Evolutionary conservation across 2,329 filamentous ascomycete genomes (phyloP).

Genomic region (Alternaria ethzedia): DNA sequence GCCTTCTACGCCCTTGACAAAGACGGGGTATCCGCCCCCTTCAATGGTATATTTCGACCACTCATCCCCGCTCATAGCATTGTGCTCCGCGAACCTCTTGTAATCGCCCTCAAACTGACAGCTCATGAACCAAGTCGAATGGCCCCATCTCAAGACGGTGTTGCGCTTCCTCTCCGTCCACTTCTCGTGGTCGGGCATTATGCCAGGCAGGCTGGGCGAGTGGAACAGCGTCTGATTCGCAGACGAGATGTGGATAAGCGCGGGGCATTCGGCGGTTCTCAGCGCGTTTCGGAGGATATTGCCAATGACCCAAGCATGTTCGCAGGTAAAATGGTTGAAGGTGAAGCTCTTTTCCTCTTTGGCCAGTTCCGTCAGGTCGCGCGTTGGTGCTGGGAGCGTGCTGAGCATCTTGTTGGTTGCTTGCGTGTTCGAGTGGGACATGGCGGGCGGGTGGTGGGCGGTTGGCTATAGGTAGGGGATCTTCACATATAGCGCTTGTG

Average conservation of each 20-base stretch:
- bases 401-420: conserved; percentile 22
- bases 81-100: conserved; percentile 68
- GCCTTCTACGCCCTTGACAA: conserved; percentile 75
- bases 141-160: conserved; percentile 74
- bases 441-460: not conserved
- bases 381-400: conserved; percentile 41
- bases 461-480: conserved; percentile 9
- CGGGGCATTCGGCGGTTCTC: conserved; percentile 60
- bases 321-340: conserved; percentile 65
- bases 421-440: conserved; percentile 1
- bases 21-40: conserved; percentile 76
- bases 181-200: conserved; percentile 72
- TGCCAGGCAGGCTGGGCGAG: conserved; percentile 68
- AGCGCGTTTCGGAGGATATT: conserved; percentile 69
- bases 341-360: conserved; percentile 52
- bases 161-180: conserved; percentile 71
- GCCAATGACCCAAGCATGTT: conserved; percentile 71
- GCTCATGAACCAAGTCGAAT: conserved; percentile 73
- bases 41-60: conserved; percentile 74
- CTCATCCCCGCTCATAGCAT: conserved; percentile 61
- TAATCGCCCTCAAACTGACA: conserved; percentile 74
- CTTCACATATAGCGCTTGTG: conserved; percentile 5
- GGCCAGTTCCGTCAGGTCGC: conserved; percentile 49
- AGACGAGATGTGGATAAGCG: conserved; percentile 70
- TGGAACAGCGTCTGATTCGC: conserved; percentile 73